Evolutionary conservation across 495 filamentous ascomycete genomes (phyloP).

Genomic region (Lepidopterella palustris): DNA sequence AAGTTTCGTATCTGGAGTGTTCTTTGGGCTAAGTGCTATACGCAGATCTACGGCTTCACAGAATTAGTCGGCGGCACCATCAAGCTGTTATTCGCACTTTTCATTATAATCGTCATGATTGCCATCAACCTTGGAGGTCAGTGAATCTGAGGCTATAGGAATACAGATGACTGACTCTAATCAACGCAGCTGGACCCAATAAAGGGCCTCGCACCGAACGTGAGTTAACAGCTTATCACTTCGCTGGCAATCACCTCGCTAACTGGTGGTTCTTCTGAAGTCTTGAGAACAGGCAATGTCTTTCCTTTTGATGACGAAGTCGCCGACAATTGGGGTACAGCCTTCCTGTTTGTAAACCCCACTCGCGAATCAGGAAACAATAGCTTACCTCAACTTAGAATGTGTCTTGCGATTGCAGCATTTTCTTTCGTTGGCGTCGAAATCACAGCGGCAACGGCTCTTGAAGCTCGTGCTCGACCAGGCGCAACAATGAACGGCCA

Average conservation of each 20-base stretch:
- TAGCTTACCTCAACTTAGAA: background rate
- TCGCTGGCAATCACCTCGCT: too few relatives aligned
- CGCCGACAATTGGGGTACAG: background rate
- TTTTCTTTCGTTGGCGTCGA: slow-evolving; percentile 9
- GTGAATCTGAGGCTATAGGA: background rate
- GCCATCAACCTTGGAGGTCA: slow-evolving; percentile 3
- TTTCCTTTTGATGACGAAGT: too few relatives aligned
- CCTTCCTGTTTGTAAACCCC: background rate
- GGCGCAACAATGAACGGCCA: background rate
- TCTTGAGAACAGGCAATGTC: too few relatives aligned
- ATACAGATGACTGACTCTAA: background rate
- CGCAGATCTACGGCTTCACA: slow-evolving; percentile 5
- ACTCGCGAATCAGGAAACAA: background rate
- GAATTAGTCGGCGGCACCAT: slow-evolving; percentile 1
- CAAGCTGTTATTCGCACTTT: background rate
- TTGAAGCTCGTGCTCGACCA: background rate
- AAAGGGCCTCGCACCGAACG: background rate
- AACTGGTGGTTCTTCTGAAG: too few relatives aligned
- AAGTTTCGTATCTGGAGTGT: background rate
- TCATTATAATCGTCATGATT: slow-evolving; percentile 1
- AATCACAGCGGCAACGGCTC: slow-evolving; percentile 2
- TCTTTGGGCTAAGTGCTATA: background rate
- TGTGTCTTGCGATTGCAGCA: background rate
- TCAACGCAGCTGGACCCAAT: background rate
- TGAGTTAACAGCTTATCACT: too few relatives aligned